phyloP scores from a whole-genome alignment of 768 basidiomycete species.

The Rickenella mellea region DNA sequence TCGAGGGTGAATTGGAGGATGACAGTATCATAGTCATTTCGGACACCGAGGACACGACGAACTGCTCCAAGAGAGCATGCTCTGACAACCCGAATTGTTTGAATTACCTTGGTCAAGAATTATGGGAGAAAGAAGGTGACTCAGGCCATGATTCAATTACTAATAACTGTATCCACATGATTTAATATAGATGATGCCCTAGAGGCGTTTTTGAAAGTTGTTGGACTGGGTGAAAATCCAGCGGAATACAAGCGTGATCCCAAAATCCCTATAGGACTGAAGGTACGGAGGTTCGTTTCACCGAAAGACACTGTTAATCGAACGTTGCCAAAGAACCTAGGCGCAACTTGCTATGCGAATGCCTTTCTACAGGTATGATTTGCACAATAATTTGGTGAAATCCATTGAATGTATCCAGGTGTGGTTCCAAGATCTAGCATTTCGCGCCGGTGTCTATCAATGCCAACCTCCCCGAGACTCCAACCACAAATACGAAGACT shows the following conservation, averaged over 20 bases:
- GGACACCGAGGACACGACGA: constrained; percentile 43
- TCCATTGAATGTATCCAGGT: constrained; percentile 40
- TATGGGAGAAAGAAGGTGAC: constrained; percentile 69
- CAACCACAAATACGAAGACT: constrained; percentile 45
- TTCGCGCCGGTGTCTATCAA: constrained; percentile 75
- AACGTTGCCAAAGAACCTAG: constrained; percentile 59
- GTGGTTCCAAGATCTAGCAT: constrained; percentile 82
- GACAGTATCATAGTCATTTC: constrained; percentile 66
- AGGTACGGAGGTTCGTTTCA: constrained; percentile 32
- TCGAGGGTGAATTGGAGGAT: constrained; percentile 35
- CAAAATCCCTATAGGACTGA: constrained; percentile 66
- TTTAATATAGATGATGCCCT: constrained; percentile 36
- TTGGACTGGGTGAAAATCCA: constrained; percentile 50
- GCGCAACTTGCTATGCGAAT: constrained; percentile 96
- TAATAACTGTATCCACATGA: constrained; percentile 4
- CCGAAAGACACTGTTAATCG: constrained; percentile 3
- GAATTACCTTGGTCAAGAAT: constrained; percentile 78
- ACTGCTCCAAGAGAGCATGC: constrained; percentile 58
- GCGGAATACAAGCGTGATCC: constrained; percentile 35
- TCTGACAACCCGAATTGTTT: constrained; percentile 76
- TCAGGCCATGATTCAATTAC: constrained; percentile 1
- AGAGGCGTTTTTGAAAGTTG: constrained; percentile 40
- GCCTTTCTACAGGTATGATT: constrained; percentile 74
- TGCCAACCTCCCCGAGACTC: constrained; percentile 52
- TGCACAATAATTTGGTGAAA: not conserved